Evolutionary conservation across 345 rosid species (phyloP), one percentile per base, ranked within the genome.

Genomic region (Sisymbrium altissimum): DNA sequence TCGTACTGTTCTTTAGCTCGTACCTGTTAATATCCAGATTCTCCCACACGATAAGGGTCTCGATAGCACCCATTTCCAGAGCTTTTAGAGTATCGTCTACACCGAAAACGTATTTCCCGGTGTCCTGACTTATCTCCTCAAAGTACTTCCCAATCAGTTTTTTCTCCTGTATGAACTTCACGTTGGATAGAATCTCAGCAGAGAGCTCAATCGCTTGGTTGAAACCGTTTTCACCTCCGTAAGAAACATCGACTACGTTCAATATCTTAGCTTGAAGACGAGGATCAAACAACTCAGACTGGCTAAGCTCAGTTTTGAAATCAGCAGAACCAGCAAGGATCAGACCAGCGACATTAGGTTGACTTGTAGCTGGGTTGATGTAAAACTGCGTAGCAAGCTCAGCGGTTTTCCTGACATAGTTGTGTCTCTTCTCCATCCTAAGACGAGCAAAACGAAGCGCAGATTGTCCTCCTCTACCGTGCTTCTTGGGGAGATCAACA

Each of bases 371-470:
- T 15, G 98, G 95, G 61, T 90, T 93, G 69, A 93, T 87, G 70
- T 66, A 90, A 74, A 88, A 90, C 81, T 93, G 98, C 2, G 97
- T 93, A 58, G 98, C 98, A 71, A 93, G 93, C 78, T 93, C 98
- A 9, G 98, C 95, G 1, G 98, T 93, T 81, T 90, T 93, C 81
- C 98, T 86, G 15, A 93, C 98, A 76, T 90, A 90, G 66, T 93
- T 90, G 69, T 90, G 97, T 7, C 93, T 91, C 73, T 93, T 93
- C 85, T 93, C 98, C 95, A 93, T 93, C 48, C 97, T 84, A 61
- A 93, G 93, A 64, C 97, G 87, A 58, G 98, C 98, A 84, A 92
- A 92, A 46, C 95, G 95, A 19, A 92, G 90, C n/a, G 98, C 97
- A 33, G 97, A 93, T 55, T 90, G 95, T 29, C 98, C 97, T 86